Conservation (phyloP, 192 early-diverging fungal genomes). For the Podila horticola region DNA sequence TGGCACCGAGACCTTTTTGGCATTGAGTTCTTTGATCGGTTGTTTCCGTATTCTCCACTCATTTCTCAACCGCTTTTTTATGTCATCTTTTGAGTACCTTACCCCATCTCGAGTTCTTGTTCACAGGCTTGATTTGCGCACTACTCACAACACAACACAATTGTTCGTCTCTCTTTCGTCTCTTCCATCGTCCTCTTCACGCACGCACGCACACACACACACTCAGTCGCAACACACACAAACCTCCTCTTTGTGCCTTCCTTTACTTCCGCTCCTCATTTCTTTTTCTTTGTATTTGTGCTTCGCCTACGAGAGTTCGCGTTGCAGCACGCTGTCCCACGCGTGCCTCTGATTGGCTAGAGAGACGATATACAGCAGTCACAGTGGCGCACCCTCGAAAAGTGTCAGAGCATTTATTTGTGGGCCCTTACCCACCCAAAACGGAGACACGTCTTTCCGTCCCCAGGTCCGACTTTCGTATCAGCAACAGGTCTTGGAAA, state of each 20-base stretch:
- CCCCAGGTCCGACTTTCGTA: too few relatives aligned
- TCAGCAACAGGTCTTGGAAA: too few relatives aligned
- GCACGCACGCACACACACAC: background rate
- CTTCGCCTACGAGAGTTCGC: constrained; percentile 1
- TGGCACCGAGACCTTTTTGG: too few relatives aligned
- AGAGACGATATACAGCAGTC: background rate
- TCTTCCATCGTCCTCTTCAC: background rate
- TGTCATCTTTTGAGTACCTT: too few relatives aligned
- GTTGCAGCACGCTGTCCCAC: background rate
- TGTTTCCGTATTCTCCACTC: too few relatives aligned
- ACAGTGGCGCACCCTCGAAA: background rate
- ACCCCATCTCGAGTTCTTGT: background rate
- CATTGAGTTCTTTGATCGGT: too few relatives aligned
- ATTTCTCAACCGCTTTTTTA: too few relatives aligned
- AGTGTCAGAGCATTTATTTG: too few relatives aligned
- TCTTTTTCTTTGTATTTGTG: background rate
- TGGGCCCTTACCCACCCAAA: too few relatives aligned
- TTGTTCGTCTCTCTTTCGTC: background rate
- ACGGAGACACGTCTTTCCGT: too few relatives aligned
- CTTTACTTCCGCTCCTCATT: background rate
- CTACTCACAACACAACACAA: background rate
- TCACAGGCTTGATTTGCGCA: background rate
- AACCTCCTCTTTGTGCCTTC: background rate
- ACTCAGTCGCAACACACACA: background rate
- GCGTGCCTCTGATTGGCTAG: background rate